Evolutionary conservation across 805 yeast genomes (phyloP), one percentile per base, ranked within the genome.

Genomic region (Starmerella lactis-condensi): DNA sequence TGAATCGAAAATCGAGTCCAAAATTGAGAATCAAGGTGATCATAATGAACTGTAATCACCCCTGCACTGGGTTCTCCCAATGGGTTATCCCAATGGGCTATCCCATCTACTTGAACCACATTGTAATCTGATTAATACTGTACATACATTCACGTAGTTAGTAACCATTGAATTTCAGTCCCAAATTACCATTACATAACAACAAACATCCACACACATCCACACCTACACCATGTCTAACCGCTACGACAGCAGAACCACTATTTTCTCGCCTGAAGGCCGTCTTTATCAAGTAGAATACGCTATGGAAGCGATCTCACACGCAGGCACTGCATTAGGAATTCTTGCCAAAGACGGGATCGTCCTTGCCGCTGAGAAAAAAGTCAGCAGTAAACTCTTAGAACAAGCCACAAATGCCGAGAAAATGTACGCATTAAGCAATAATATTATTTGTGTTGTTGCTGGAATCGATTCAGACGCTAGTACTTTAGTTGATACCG

Each of bases 381-480:
- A 89, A 54, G 89, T 85, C 33, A 82, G 95, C 18, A 72, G 85
- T 40, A 82, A 85, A 49, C 63, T 89, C 46, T 67, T 89, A 36
- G 98, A 89, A 56, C 92, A 82, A 57, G 95, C 85, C 54, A 74
- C 83, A 13, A 69, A 79, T 12, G 82, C 93, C 22, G 99, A 89
- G 57, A 89, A 89, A 55, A 67, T 89, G 57, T 89, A 85, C 56
- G 66, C 70, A 18, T 59, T 85, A 51, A 79, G 75, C 57, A 91
- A 78, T 52, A 50, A 44, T 33, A 52, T 53, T 24, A 64, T 82
- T 30, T 79, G 91, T 46, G 93, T 95, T 1, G 99, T 89, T 21
- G 98, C 99, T 0, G 99, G 99, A 30, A 73, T 89, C 71, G 89
- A 89, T 26, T 85, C 96, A 1, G 99, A 89, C 57, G 98, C 98